Base-by-base conservation (phyloP, 169 alveolate genomes). In the Cryptosporidium tyzzeri region DNA sequence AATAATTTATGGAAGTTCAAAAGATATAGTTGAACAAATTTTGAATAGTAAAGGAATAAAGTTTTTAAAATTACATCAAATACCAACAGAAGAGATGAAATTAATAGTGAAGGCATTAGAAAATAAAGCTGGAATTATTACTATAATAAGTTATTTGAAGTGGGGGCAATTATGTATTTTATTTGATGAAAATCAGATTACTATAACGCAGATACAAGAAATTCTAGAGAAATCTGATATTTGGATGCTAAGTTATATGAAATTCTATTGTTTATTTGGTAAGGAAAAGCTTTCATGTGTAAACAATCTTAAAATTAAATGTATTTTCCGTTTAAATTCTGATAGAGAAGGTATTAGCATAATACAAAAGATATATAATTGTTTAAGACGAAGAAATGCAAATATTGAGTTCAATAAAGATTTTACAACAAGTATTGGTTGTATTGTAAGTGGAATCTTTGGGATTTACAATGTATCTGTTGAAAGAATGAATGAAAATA, bases 111-210 rank as follows among this genome's bases (percentile, higher is more conserved):
- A 55, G 3, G n/a, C 51, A 14, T 26, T 73, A 14, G 86, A 73
- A 58, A 73, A 73, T 37, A 51, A 55, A 16, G n/a, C 50, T 10
- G 86, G 86, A 8, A 59, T 73, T 7, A 51, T 73, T 33, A 53
- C 86, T 31, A 73, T 73, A 31, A 73, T 73, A 53, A 73, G 68
- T 23, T 73, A 73, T 55, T 51, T 41, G 8, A 73, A 73, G 10
- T 73, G 86, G 86, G 86, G 68, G 1, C 71, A 73, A n/a, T 14
- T 73, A 6, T 73, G 86, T 31, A 73, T 73, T 23, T 59, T 73
- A 18, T 73, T 73, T 73, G 86, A 73, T 58, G 86, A 55, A 33
- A 73, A 59, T 39, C 41, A 73, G 35, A 73, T 73, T n/a, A 39
- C 29, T 6, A 31, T 73, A 6, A 8, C n/a, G 21, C 71, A 73